Evolutionary conservation across 1,139 yeast species (phyloP).

Genomic region (Lodderomyces parapsilosis): DNA sequence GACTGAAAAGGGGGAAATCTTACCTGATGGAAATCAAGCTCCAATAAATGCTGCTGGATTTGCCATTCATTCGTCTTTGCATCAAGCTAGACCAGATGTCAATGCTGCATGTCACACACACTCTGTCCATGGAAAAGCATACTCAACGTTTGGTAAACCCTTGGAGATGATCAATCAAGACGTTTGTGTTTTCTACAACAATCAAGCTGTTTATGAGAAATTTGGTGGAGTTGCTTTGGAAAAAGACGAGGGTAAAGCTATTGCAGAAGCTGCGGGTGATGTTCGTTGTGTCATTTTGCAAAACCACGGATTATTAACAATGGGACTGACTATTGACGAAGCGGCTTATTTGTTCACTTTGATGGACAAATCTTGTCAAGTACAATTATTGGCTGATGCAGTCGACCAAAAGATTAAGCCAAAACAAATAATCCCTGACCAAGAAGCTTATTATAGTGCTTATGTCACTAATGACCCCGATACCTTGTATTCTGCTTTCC

Average conservation of each 20-base stretch:
- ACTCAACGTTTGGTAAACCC: conserved; percentile 64
- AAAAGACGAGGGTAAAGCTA: conserved; percentile 61
- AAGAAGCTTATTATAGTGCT: conserved; percentile 65
- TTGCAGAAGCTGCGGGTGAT: conserved; percentile 65
- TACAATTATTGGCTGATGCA: conserved; percentile 56
- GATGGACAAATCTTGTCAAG: conserved; percentile 67
- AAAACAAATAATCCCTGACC: conserved; percentile 43
- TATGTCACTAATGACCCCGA: conserved; percentile 60
- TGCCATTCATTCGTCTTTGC: conserved; percentile 74
- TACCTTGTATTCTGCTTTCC: conserved; percentile 63
- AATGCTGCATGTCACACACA: conserved; percentile 83
- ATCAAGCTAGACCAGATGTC: conserved; percentile 74
- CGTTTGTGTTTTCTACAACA: conserved; percentile 61
- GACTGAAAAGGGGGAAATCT: conserved; percentile 67
- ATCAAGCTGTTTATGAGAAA: conserved; percentile 61
- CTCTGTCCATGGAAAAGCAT: conserved; percentile 71
- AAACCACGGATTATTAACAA: conserved; percentile 76
- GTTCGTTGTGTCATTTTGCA: conserved; percentile 66
- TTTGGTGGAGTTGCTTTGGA: conserved; percentile 82
- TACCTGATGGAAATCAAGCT: conserved; percentile 59
- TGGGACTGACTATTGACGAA: conserved; percentile 74
- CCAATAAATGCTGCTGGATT: conserved; percentile 81
- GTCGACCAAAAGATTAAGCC: conserved; percentile 19
- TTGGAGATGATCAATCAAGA: conserved; percentile 81
- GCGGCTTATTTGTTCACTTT: conserved; percentile 71